Evolutionary conservation across 495 filamentous ascomycete genomes (phyloP).

Genomic region (Talaromyces liani): DNA sequence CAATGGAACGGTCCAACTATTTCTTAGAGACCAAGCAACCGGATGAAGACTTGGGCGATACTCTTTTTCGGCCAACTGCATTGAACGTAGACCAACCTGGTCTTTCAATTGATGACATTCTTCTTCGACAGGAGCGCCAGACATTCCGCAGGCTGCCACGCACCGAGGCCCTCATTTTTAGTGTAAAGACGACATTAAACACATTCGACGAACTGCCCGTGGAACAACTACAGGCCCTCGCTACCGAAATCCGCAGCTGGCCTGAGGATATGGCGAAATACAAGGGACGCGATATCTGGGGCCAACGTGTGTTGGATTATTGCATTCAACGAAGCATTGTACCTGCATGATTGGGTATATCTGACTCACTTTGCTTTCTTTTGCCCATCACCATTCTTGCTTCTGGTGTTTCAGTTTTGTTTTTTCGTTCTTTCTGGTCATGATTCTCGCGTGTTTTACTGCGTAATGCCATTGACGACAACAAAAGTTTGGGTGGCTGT

Average conservation of each 20-base stretch:
- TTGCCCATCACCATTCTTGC: not conserved
- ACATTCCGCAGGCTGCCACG: constrained; percentile 46
- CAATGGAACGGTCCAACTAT: constrained; percentile 49
- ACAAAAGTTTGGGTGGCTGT: constrained; percentile 13
- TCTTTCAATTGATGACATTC: constrained; percentile 21
- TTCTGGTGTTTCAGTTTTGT: not conserved
- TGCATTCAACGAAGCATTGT: constrained; percentile 22
- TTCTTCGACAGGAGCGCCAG: constrained; percentile 48
- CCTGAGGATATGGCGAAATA: constrained; percentile 44
- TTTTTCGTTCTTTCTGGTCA: not conserved
- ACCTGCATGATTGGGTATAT: not conserved
- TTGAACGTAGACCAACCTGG: constrained; percentile 28
- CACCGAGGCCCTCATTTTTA: constrained; percentile 43
- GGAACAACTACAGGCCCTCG: constrained; percentile 35
- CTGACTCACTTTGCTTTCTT: not conserved
- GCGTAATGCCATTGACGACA: constrained; percentile 1
- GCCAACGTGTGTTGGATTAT: constrained; percentile 34
- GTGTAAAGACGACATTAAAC: constrained; percentile 46
- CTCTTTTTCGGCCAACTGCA: constrained; percentile 27
- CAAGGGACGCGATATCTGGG: constrained; percentile 47
- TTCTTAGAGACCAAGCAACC: constrained; percentile 43
- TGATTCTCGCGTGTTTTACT: not conserved
- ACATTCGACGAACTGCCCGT: constrained; percentile 38
- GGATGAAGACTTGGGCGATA: constrained; percentile 34
- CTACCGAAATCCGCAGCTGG: constrained; percentile 44